Evolutionary conservation across 1,284 basidiomycete genomes (phyloP), one percentile per base, ranked within the genome.

Genomic region (Stygiomarasmius scandens): DNA sequence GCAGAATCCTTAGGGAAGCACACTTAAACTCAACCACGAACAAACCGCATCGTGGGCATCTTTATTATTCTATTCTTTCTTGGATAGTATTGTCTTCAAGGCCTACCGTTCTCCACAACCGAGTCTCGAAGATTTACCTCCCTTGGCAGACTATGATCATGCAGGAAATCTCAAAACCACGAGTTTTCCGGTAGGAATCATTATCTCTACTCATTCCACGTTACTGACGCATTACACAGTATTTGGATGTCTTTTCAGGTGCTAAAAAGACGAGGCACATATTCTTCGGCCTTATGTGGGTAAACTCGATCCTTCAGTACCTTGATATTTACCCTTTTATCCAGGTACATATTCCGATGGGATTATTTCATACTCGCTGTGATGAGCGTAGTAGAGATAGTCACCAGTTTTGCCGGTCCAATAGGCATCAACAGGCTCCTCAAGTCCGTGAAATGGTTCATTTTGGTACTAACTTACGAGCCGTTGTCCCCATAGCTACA

Each of bases 1-100:
- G 27, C 36, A 16, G 34, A 38, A 27, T 49, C 22, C 19, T 51
- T 1, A 32, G 11, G 9, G 43, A 50, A 75, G 74, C 65, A 74
- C 49, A 73, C 74, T 0, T 63, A 66, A 52, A 66, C 71, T 3
- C 10, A 81, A 81, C 61, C 79, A 80, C 0, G 83, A 86, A 61
- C 84, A 86, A 66, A 83, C 80, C 0, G 76, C 82, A 0, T 79
- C 82, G 0, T 71, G 76, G 55, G 58, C 82, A 14, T 80, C 76
- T 2, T 72, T 80, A 59, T 45, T 79, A 24, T 73, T 80, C 44
- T 86, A 77, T 67, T 72, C 72, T 45, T 86, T 80, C 71, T 71
- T 85, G 65, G 73, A 81, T 41, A 65, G 67, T 0, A 63, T 82
- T 23, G 70, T 84, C 45, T 71, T 68, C n/a, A 41, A 64, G 25